These are phyloP conservation scores for Podospora comata DNA, from an alignment of 495 filamentous ascomycete genomes.

Conservation along the genomic window DNA sequence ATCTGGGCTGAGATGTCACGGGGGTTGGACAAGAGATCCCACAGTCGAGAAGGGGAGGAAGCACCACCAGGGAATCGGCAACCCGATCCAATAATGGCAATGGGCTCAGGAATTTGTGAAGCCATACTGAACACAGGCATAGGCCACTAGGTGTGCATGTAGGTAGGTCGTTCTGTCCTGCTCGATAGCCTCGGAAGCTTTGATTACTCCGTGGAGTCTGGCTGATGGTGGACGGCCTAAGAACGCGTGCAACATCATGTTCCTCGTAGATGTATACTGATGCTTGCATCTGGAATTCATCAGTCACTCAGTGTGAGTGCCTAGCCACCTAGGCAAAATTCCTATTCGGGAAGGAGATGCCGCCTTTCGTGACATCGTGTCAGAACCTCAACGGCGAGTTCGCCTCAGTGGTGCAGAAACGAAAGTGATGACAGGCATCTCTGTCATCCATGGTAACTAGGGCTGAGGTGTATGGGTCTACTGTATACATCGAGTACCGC, in stretches of 20 bases:
- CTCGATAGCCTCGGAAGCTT: not conserved
- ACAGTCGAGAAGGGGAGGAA: slow-evolving; percentile 17
- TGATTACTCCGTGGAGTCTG: not conserved
- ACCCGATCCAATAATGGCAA: slow-evolving; percentile 27
- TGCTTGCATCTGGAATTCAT: not conserved
- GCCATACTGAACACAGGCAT: not conserved
- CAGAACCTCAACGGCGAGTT: not conserved
- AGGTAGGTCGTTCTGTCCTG: not conserved
- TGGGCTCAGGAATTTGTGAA: slow-evolving; percentile 21
- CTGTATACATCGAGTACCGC: not conserved
- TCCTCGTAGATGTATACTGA: not conserved
- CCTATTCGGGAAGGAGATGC: not conserved
- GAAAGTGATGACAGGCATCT: not conserved
- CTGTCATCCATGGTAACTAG: not conserved
- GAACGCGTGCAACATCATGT: not conserved
- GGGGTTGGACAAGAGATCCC: slow-evolving; percentile 21
- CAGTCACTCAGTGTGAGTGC: not conserved
- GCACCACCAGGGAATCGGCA: slow-evolving; percentile 27
- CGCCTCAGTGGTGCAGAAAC: slow-evolving; percentile 17
- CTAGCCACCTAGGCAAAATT: not conserved
- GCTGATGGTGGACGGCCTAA: not conserved
- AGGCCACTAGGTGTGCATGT: not conserved
- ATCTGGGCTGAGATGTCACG: slow-evolving; percentile 17
- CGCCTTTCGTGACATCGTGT: not conserved
- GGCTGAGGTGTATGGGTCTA: not conserved